phyloP scores from a whole-genome alignment of 345 rosid species.

The Gossypium arboreum region DNA sequence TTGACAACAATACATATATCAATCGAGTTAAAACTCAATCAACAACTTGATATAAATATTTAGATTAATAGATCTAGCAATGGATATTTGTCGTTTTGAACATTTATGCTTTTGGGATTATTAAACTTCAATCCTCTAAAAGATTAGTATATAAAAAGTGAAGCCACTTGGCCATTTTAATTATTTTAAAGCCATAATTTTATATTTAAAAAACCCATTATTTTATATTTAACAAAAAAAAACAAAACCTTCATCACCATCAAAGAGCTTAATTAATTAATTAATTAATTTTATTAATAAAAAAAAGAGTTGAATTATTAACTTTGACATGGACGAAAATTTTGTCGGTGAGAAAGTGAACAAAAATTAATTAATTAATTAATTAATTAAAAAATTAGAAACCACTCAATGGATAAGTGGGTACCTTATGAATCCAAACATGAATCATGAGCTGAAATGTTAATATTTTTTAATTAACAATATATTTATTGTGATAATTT shows the following conservation, averaged over 20 bases:
- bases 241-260: background rate
- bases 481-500: too few species aligned
- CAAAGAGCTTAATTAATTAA: too few species aligned
- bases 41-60: too few species aligned
- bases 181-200: too few species aligned
- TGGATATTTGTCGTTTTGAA: background rate
- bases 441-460: too few species aligned
- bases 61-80: too few species aligned
- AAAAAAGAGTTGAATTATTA: background rate
- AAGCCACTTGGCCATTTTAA: background rate
- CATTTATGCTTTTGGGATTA: background rate
- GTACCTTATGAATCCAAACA: too few species aligned
- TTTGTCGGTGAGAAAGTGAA: background rate
- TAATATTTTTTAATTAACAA: too few species aligned
- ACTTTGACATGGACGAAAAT: background rate
- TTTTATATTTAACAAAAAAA: too few species aligned
- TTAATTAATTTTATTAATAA: too few species aligned
- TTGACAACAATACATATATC: rapidly evolving
- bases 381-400: background rate
- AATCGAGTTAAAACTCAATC: too few species aligned
- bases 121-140: background rate
- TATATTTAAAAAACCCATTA: too few species aligned
- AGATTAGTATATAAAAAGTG: background rate
- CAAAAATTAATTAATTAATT: background rate
- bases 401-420: background rate